These are phyloP conservation scores for Babesia divergens DNA, from an alignment of 169 alveolate genomes.

Conservation along the genomic window DNA sequence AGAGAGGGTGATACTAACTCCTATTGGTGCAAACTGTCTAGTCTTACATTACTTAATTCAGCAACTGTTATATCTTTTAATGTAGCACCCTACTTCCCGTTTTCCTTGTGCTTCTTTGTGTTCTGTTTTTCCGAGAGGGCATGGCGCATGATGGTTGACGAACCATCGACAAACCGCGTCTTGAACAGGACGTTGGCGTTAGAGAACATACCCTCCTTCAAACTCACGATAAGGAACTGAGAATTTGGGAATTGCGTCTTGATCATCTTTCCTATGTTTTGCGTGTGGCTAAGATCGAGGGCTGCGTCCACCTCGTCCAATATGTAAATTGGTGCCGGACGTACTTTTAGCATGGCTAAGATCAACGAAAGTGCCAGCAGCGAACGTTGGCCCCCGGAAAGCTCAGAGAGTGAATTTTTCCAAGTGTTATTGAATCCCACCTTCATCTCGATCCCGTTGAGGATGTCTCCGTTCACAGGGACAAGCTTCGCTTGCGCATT, in stretches of 20 bases:
- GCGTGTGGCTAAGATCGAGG: conserved; percentile 97
- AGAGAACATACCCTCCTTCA: conserved; percentile 97
- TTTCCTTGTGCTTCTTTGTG: conserved; percentile 23
- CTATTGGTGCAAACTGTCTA: too few relatives aligned
- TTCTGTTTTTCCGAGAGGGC: conserved; percentile 42
- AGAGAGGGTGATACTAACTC: too few relatives aligned
- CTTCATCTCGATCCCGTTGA: conserved; percentile 80
- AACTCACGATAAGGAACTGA: conserved; percentile 94
- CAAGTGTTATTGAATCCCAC: conserved; percentile 91
- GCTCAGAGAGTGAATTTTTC: conserved; percentile 89
- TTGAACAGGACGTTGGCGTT: conserved; percentile 96
- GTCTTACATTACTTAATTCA: too few relatives aligned
- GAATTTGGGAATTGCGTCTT: conserved; percentile 93
- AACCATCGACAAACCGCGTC: conserved; percentile 90
- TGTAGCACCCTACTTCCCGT: background rate
- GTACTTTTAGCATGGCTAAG: conserved; percentile 92
- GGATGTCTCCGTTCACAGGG: conserved; percentile 76
- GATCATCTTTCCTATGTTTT: conserved; percentile 96
- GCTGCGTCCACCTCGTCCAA: conserved; percentile 99
- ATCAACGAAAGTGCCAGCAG: conserved; percentile 95
- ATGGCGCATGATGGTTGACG: conserved; percentile 77
- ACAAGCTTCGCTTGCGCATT: conserved; percentile 91
- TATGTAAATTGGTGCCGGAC: conserved; percentile 99
- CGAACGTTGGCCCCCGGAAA: conserved; percentile 95
- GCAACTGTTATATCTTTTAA: background rate